A percentile compares a stretch with the other conserved stretches of the same genome.
Evolutionary conservation across 192 early-diverging fungal species (phyloP).

Genomic region (Rhizophagus clarus): DNA sequence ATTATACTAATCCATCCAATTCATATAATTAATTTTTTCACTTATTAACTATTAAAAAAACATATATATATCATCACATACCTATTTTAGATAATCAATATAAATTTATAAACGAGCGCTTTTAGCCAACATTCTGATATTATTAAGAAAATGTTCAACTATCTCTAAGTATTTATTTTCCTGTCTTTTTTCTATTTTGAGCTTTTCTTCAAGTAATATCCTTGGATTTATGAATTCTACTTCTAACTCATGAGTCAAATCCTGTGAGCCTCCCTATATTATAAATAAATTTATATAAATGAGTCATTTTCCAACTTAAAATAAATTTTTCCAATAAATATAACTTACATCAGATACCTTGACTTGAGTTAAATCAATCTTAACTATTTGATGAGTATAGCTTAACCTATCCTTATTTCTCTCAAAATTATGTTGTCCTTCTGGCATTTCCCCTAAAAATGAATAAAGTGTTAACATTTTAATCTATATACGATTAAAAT

Average conservation of each 20-base stretch:
- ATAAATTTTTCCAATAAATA: constrained; percentile 23
- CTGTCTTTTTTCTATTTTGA: constrained; percentile 57
- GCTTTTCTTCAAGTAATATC: constrained; percentile 60
- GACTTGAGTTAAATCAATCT: constrained; percentile 90
- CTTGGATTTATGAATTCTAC: constrained; percentile 71
- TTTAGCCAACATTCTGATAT: constrained; percentile 63
- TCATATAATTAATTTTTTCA: too few species aligned
- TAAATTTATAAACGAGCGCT: too few species aligned
- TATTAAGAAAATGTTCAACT: constrained; percentile 77
- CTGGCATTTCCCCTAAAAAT: constrained; percentile 46
- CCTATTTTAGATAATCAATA: too few species aligned
- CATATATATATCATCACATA: too few species aligned
- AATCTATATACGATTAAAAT: constrained; percentile 2
- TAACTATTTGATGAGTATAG: constrained; percentile 81
- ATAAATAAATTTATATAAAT: constrained; percentile 35
- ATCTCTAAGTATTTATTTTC: constrained; percentile 71
- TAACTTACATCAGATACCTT: constrained; percentile 45
- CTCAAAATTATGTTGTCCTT: constrained; percentile 51
- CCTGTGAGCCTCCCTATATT: constrained; percentile 44
- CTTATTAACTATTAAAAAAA: too few species aligned
- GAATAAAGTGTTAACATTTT: constrained; percentile 30
- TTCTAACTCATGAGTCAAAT: constrained; percentile 82
- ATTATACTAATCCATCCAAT: too few species aligned
- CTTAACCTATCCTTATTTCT: constrained; percentile 89
- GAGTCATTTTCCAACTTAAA: neutral